These are phyloP conservation scores for Fusarium sp. DNA, from an alignment of 2,329 filamentous ascomycete genomes.

Conservation along the genomic window DNA sequence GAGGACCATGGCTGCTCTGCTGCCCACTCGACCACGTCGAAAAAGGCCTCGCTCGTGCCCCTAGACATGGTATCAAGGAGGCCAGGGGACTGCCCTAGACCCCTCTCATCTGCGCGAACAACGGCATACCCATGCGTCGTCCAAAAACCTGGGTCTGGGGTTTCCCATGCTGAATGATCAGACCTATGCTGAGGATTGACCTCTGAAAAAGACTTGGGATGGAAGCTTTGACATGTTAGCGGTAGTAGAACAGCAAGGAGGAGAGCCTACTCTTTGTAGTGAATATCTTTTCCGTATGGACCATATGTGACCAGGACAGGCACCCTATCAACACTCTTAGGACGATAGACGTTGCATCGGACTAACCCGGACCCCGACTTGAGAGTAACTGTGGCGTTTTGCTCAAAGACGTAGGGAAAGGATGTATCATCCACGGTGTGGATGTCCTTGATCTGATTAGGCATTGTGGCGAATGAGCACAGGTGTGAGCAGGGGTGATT, in stretches of 20 bases:
- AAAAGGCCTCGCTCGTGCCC: conserved; percentile 61
- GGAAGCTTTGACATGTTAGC: conserved; percentile 47
- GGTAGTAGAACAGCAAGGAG: fast-evolving
- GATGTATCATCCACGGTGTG: conserved; percentile 44
- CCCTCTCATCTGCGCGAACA: conserved; percentile 64
- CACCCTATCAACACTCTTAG: conserved; percentile 44
- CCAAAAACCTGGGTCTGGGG: conserved; percentile 68
- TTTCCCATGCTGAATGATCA: conserved; percentile 68
- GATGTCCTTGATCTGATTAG: conserved; percentile 46
- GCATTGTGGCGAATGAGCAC: conserved; percentile 36
- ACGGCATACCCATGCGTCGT: conserved; percentile 65
- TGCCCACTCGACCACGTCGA: conserved; percentile 62
- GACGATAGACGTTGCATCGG: conserved; percentile 54
- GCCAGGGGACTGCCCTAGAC: conserved; percentile 60
- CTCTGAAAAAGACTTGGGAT: conserved; percentile 56
- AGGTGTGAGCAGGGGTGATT: background rate
- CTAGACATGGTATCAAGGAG: conserved; percentile 62
- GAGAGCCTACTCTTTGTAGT: conserved; percentile 62
- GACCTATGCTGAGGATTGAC: conserved; percentile 66
- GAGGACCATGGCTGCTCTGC: conserved; percentile 58
- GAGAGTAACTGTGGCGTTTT: conserved; percentile 45
- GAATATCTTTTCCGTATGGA: conserved; percentile 80
- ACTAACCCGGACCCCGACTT: conserved; percentile 44
- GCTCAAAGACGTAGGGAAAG: conserved; percentile 56
- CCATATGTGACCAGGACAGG: conserved; percentile 79